phyloP scores from a whole-genome alignment of 352 stramenopile species.

The Phytophthora kernoviae region DNA sequence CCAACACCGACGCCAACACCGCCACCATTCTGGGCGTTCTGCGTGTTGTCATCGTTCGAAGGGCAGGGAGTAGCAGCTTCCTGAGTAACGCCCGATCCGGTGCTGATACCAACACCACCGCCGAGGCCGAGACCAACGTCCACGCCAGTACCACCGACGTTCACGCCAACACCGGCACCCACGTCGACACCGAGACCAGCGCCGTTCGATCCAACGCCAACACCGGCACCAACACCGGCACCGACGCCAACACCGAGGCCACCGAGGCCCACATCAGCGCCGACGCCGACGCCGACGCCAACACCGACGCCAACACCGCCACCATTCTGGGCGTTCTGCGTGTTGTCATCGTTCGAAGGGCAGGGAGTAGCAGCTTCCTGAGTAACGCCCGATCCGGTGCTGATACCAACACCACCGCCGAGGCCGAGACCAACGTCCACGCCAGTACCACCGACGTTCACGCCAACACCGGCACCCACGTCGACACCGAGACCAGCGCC shows the following conservation, averaged over 20 bases:
- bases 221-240: constrained; percentile 1
- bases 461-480: not conserved
- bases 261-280: not conserved
- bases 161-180: not conserved
- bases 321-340: not conserved
- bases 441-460: not conserved
- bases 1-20: not conserved
- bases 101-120: constrained; percentile 1
- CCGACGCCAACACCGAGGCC: not conserved
- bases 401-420: not conserved
- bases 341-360: not conserved
- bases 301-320: not conserved
- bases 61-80: too few relatives aligned
- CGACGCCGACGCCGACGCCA: constrained; percentile 1
- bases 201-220: not conserved
- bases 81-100: too few relatives aligned
- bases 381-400: too few relatives aligned
- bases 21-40: not conserved
- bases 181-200: not conserved
- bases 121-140: constrained; percentile 4
- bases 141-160: not conserved
- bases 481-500: constrained; percentile 3
- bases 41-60: not conserved
- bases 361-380: not conserved
- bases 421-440: not conserved